These are phyloP conservation scores for Xylariaceae sp. DNA, from an alignment of 2,329 filamentous ascomycete genomes.

Conservation along the genomic window DNA sequence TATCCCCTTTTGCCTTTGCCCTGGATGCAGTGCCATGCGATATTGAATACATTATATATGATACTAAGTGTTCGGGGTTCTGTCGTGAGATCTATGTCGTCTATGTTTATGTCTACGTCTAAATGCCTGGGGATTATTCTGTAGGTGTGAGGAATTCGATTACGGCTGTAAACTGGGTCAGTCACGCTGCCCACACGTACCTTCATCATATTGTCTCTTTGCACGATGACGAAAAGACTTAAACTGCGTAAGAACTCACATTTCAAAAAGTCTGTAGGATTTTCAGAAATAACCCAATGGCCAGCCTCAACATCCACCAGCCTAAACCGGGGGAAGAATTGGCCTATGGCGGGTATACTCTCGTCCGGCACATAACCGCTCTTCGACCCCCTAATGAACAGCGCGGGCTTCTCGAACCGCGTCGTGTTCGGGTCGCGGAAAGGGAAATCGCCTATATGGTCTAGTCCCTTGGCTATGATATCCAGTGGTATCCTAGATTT, in stretches of 20 bases:
- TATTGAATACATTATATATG: slow-evolving; percentile 24
- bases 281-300: slow-evolving; percentile 89
- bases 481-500: slow-evolving; percentile 76
- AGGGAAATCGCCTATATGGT: slow-evolving; percentile 83
- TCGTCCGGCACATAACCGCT: slow-evolving; percentile 81
- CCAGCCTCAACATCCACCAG: slow-evolving; percentile 72
- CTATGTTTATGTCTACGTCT: no score
- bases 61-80: background rate
- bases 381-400: slow-evolving; percentile 75
- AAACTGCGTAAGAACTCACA: slow-evolving; percentile 45
- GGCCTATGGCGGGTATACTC: slow-evolving; percentile 70
- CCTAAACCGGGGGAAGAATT: slow-evolving; percentile 76
- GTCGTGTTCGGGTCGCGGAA: slow-evolving; percentile 67
- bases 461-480: slow-evolving; percentile 63
- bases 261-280: slow-evolving; percentile 72
- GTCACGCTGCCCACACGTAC: no score
- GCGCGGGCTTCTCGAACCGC: slow-evolving; percentile 70
- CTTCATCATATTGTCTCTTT: background rate
- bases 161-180: slow-evolving; percentile 43
- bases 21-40: no score
- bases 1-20: slow-evolving; percentile 20
- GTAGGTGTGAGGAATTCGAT: slow-evolving; percentile 56
- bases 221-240: background rate
- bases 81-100: no score
- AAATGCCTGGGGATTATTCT: slow-evolving; percentile 35